Base-by-base conservation (phyloP, 108 stramenopile species). In the Discostella pseudostelligera region DNA sequence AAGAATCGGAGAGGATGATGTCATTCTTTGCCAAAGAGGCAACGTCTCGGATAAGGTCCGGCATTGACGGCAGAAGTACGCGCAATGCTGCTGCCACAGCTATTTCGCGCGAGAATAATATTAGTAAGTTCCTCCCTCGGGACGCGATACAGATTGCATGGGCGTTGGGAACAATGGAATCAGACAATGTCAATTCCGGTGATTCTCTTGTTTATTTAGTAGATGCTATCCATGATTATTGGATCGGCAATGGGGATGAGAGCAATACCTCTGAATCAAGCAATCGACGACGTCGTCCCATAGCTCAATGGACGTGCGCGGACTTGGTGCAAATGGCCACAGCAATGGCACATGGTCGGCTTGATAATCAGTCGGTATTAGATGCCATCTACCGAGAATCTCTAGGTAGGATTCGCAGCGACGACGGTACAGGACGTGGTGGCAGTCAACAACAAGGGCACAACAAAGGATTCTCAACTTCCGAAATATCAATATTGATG, bases 81-180 rank as follows among this genome's bases (percentile, higher is more conserved):
- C 59, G 67, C 14, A 14, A 57, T 13, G 17, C 21, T 9, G 37
- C 14, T 8, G 25, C 29, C 51, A 14, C 42, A 32, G 20, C 37
- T 20, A 13, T 47, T 45, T 17, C 32, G 40, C 56, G 25, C 40
- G 26, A 56, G 36, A 48, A 65, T 59, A 56, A 64, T 50, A n/a
- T 56, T 37, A 44, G 20, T n/a, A 58, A 44, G 14, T 40, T 82
- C 19, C 70, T 83, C 9, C 84, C 84, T 13, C 65, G 91, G 64
- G 91, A 92, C 55, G 69, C 86, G 22, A 56, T 82, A 21, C 87
- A 87, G 71, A 58, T 92, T 21, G 72, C 88, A 0, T 92, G 91
- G 91, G 67, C 91, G 8, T 56, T 92, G 49, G 91, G 86, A 22
- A 87, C 76, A 10, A 69, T 86, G 56, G 87, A 89, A 56, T 73